Evolutionary conservation across 1,284 basidiomycete species (phyloP).

Genomic region (Fomitiporia mediterranea): DNA sequence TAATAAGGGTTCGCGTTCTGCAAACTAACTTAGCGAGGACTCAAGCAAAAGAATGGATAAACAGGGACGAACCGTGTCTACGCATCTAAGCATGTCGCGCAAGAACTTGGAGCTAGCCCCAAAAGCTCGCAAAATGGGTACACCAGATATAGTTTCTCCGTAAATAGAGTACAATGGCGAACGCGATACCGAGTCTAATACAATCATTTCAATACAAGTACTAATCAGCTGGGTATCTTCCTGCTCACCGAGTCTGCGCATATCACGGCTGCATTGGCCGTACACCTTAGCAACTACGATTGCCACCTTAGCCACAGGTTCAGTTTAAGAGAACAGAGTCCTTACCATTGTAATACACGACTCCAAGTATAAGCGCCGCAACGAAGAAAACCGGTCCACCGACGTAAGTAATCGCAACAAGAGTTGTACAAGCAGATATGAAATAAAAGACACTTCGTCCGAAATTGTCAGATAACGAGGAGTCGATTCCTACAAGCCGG

Average conservation of each 20-base stretch:
- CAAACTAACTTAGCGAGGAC: slow-evolving; percentile 13
- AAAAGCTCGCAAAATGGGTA: slow-evolving; percentile 83
- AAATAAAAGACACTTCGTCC: slow-evolving; percentile 67
- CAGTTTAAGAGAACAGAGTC: not conserved
- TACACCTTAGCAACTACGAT: slow-evolving; percentile 59
- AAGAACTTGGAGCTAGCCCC: slow-evolving; percentile 85
- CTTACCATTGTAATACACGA: slow-evolving; percentile 68
- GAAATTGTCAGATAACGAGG: slow-evolving; percentile 81
- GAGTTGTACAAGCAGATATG: slow-evolving; percentile 55
- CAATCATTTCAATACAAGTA: slow-evolving; percentile 4
- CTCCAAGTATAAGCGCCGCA: slow-evolving; percentile 53
- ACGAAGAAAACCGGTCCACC: slow-evolving; percentile 75
- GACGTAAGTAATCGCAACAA: slow-evolving; percentile 77
- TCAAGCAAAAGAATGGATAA: not conserved
- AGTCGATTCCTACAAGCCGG: slow-evolving; percentile 67
- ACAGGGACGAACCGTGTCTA: slow-evolving; percentile 61
- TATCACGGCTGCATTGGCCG: slow-evolving; percentile 84
- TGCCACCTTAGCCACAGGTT: not conserved
- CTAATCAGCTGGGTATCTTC: not conserved
- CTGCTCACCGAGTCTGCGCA: slow-evolving; percentile 72
- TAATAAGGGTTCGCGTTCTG: slow-evolving; percentile 77
- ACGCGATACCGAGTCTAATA: slow-evolving; percentile 77
- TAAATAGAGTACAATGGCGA: slow-evolving; percentile 92
- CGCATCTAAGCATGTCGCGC: slow-evolving; percentile 78
- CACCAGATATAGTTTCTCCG: slow-evolving; percentile 87